These are phyloP conservation scores for Vicia sativa DNA, from an alignment of 306 rosid species.

Conservation along the genomic window DNA sequence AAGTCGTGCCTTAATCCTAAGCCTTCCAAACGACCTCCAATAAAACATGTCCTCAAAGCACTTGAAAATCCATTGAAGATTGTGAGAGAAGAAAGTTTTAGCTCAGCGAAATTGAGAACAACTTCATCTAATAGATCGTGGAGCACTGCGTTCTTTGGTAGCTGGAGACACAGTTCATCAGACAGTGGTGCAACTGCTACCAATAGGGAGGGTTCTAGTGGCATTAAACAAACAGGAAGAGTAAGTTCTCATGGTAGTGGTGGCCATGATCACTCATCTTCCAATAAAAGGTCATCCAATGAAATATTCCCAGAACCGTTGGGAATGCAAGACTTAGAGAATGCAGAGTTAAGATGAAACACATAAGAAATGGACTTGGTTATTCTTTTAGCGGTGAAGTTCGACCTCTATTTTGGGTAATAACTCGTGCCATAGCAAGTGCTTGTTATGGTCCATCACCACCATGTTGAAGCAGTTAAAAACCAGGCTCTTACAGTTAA, in stretches of 20 bases:
- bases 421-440: conserved; percentile 15
- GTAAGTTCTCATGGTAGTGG: conserved; percentile 73
- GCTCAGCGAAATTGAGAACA: conserved; percentile 77
- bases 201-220: conserved; percentile 46
- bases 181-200: conserved; percentile 53
- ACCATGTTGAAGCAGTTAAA: conserved; percentile 27
- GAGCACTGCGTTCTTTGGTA: conserved; percentile 79
- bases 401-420: neutral
- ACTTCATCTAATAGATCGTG: conserved; percentile 86
- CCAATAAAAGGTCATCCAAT: conserved; percentile 73
- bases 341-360: conserved; percentile 53
- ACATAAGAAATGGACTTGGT: conserved; percentile 33
- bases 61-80: conserved; percentile 93
- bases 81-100: conserved; percentile 76
- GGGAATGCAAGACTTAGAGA: conserved; percentile 60
- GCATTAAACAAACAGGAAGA: conserved; percentile 66
- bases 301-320: conserved; percentile 93
- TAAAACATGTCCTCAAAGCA: conserved; percentile 83
- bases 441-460: conserved; percentile 23
- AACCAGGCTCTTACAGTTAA: conserved; percentile 2
- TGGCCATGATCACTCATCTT: conserved; percentile 75
- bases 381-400: conserved; percentile 31
- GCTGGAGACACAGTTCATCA: conserved; percentile 92
- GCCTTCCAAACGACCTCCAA: conserved; percentile 84
- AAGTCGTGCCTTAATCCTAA: conserved; percentile 87